phyloP scores from a whole-genome alignment of 2,329 filamentous ascomycete species.

The Cadophora sp. region DNA sequence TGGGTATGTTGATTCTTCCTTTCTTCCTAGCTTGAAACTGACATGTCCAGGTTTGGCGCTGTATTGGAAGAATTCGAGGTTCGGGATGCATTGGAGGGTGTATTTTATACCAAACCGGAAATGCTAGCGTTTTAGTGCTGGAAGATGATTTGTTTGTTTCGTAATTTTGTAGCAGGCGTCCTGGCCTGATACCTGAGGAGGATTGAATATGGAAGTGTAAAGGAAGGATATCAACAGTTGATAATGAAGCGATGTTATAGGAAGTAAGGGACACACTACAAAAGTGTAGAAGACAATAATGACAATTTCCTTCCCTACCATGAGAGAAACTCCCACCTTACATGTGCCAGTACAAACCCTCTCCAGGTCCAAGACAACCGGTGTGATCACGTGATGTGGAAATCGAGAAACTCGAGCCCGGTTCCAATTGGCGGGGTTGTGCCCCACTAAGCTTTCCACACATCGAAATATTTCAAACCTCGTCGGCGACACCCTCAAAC shows the following conservation, averaged over 20 bases:
- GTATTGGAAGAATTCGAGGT: slow-evolving; percentile 72
- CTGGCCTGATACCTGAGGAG: background rate
- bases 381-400: background rate
- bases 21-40: slow-evolving; percentile 27
- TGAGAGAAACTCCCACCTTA: too few species aligned
- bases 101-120: slow-evolving; percentile 41
- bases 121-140: slow-evolving; percentile 28
- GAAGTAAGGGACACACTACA: background rate
- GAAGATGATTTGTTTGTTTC: background rate
- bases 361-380: background rate
- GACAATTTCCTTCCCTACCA: background rate
- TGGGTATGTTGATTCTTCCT: slow-evolving; percentile 67
- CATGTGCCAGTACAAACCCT: too few species aligned
- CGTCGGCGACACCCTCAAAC: slow-evolving; percentile 14
- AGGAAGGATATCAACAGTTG: slow-evolving; percentile 4
- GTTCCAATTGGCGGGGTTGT: slow-evolving; percentile 16
- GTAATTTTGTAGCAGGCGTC: slow-evolving; percentile 2
- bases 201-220: background rate
- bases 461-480: slow-evolving; percentile 38
- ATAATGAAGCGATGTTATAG: slow-evolving; percentile 1
- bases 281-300: slow-evolving; percentile 5
- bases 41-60: slow-evolving; percentile 64
- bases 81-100: slow-evolving; percentile 46
- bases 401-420: background rate
- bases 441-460: slow-evolving; percentile 38